A percentile compares a stretch with the other conserved stretches of the same genome.
Evolutionary conservation across 2,329 filamentous ascomycete species (phyloP).

Genomic region (Penicillium frequentans): DNA sequence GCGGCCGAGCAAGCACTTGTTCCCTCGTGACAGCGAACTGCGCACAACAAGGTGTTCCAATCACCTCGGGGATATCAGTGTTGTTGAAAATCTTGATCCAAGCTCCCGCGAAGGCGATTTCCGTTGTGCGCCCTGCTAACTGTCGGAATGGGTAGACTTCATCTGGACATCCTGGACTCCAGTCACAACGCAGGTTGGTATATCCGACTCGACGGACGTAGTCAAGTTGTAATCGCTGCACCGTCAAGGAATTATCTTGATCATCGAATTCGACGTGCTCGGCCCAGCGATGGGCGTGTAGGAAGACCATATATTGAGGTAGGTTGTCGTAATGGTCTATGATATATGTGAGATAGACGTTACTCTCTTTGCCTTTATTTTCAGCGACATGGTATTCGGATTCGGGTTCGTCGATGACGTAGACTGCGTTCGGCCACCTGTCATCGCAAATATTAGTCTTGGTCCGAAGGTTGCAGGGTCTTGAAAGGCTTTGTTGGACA

Average conservation of each 20-base stretch:
- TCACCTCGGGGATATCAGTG: constrained; percentile 46
- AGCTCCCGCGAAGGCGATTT: constrained; percentile 29
- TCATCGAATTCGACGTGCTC: constrained; percentile 55
- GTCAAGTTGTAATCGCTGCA: constrained; percentile 50
- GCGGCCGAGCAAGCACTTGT: constrained; percentile 50
- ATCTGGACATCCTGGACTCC: constrained; percentile 35
- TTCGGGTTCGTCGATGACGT: constrained; percentile 38
- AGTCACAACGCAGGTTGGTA: constrained; percentile 58
- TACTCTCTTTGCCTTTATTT: constrained; percentile 47
- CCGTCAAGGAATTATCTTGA: constrained; percentile 52
- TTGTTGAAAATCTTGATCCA: constrained; percentile 32
- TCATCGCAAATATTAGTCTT: background rate
- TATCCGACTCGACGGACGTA: constrained; percentile 56
- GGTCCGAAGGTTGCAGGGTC: background rate
- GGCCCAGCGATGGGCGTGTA: constrained; percentile 54
- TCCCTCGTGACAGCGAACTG: constrained; percentile 62
- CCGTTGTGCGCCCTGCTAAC: constrained; percentile 17
- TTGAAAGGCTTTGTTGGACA: background rate
- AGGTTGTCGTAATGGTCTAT: constrained; percentile 47
- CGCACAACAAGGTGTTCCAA: constrained; percentile 62
- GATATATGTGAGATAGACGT: constrained; percentile 47
- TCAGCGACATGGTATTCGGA: constrained; percentile 20
- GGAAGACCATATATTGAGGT: constrained; percentile 55
- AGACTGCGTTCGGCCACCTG: constrained; percentile 47
- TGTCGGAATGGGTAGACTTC: constrained; percentile 31